Evolutionary conservation across 305 asterid species (phyloP).

Genomic region (Fraxinus xanthoxyloides): DNA sequence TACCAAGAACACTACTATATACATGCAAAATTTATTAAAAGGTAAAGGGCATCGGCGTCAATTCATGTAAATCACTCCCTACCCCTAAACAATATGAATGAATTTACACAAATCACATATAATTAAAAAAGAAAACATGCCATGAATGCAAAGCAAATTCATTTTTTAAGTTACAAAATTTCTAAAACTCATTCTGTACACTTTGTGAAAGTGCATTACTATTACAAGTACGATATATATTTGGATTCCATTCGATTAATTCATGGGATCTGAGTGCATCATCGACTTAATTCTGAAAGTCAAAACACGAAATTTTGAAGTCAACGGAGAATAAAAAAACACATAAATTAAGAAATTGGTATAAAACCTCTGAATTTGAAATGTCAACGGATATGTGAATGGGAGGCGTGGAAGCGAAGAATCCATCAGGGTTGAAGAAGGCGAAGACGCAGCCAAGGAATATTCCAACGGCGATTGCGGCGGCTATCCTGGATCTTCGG

Average conservation of each 20-base stretch:
- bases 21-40: background rate
- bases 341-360: background rate
- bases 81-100: background rate
- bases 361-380: slow-evolving; percentile 39
- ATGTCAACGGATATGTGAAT: slow-evolving; percentile 18
- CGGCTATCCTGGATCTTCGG: slow-evolving; percentile 35
- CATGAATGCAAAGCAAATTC: background rate
- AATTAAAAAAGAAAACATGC: background rate
- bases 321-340: slow-evolving; percentile 13
- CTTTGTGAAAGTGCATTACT: background rate
- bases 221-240: background rate
- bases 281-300: slow-evolving; percentile 7
- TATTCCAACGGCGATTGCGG: slow-evolving; percentile 43
- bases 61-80: background rate
- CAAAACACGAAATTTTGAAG: slow-evolving; percentile 12
- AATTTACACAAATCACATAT: background rate
- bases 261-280: background rate
- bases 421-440: slow-evolving; percentile 40
- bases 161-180: background rate
- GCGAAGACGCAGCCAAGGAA: slow-evolving; percentile 48
- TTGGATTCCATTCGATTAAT: background rate
- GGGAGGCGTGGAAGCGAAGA: slow-evolving; percentile 29
- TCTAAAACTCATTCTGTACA: background rate
- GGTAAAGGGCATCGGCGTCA: background rate
- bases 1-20: background rate